phyloP scores from a whole-genome alignment of 176 grass and related monocot species.

The Guadua angustifolia region DNA sequence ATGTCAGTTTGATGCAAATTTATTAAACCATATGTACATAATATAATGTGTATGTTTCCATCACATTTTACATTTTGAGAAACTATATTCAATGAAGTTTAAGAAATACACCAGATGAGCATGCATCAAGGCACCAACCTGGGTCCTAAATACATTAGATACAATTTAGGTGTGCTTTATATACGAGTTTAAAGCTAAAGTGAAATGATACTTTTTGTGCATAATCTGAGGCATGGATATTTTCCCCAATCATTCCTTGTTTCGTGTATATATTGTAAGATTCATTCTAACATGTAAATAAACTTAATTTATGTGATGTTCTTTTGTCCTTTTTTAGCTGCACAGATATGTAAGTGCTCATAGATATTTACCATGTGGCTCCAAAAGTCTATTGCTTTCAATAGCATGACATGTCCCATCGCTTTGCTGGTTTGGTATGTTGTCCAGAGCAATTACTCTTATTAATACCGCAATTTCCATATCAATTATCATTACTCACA shows the following conservation, averaged over 20 bases:
- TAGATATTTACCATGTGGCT: neutral
- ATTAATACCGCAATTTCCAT: neutral
- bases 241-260: neutral
- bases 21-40: neutral
- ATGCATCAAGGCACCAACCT: too few species aligned
- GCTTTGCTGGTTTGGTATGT: neutral
- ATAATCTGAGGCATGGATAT: constrained; percentile 3
- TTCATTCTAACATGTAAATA: constrained; percentile 7
- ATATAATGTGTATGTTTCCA: too few species aligned
- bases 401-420: neutral
- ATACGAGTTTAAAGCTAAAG: neutral
- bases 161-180: neutral
- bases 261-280: neutral
- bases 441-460: neutral
- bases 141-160: too few species aligned
- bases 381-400: neutral
- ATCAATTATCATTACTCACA: constrained; percentile 14
- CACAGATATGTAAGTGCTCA: neutral
- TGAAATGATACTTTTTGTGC: constrained; percentile 3
- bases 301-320: neutral
- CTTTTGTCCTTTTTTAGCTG: neutral
- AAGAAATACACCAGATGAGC: too few species aligned
- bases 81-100: too few species aligned
- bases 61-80: too few species aligned
- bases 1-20: neutral